Evolutionary conservation across 2,329 filamentous ascomycete species (phyloP).

Genomic region (Sclerotinia trifoliorum): DNA sequence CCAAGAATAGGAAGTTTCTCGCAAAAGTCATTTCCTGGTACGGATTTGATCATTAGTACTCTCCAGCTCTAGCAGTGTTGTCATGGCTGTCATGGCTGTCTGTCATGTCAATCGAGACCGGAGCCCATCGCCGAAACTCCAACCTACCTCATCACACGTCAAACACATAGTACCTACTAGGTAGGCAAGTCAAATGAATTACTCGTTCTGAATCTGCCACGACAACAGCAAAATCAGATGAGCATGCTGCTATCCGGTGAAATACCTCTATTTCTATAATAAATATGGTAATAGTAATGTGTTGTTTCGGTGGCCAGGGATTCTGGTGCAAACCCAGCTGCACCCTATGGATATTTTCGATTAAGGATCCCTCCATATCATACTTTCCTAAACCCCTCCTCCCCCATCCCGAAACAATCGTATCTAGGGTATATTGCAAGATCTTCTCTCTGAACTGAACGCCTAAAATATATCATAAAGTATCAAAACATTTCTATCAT

Average conservation of each 20-base stretch:
- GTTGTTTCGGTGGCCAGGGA: conserved; percentile 1
- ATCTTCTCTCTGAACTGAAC: conserved; percentile 13
- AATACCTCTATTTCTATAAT: not conserved
- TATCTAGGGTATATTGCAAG: conserved; percentile 22
- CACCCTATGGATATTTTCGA: conserved; percentile 9
- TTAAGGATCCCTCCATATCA: not conserved
- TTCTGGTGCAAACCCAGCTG: not conserved
- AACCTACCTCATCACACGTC: conserved; percentile 16
- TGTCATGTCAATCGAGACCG: conserved; percentile 5
- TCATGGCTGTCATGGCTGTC: not conserved
- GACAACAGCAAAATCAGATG: conserved; percentile 17
- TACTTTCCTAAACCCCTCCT: not conserved
- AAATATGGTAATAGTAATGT: conserved; percentile 11
- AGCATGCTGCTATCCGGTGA: not conserved
- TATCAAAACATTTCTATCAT: conserved; percentile 19
- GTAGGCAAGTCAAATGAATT: not conserved
- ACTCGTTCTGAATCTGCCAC: conserved; percentile 17
- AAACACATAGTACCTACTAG: not conserved
- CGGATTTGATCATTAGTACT: not conserved
- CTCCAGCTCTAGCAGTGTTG: not conserved
- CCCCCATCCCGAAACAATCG: not conserved
- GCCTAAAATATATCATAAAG: conserved; percentile 15
- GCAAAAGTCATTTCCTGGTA: not conserved
- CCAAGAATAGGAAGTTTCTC: not conserved
- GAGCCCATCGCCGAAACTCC: conserved; percentile 2